Evolutionary conservation across 345 rosid species (phyloP).

Genomic region (Turnera subulata): DNA sequence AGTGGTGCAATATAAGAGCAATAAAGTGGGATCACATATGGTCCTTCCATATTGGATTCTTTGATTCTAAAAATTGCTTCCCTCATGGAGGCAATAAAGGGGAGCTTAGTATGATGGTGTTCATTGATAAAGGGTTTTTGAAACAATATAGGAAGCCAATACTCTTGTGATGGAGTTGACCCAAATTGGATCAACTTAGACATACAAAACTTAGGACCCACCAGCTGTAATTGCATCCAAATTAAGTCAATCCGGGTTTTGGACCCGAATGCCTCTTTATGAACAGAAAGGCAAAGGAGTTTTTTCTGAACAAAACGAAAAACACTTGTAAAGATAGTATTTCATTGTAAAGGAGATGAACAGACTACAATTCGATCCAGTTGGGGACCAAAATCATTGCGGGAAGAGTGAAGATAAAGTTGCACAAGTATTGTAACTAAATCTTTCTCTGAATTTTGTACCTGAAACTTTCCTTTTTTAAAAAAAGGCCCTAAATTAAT

Average conservation of each 20-base stretch:
- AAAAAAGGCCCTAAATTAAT: no score
- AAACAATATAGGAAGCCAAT: not conserved
- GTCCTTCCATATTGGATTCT: conserved; percentile 23
- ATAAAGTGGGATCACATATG: not conserved
- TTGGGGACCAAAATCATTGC: no score
- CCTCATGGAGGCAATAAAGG: conserved; percentile 34
- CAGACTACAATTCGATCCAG: no score
- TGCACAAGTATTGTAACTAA: no score
- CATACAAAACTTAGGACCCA: not conserved
- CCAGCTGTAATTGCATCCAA: not conserved
- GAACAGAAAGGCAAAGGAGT: no score
- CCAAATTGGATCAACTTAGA: not conserved
- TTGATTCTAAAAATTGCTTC: conserved; percentile 24
- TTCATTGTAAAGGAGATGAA: no score
- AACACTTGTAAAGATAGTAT: no score
- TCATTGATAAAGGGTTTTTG: conserved; percentile 6
- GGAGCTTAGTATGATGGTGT: conserved; percentile 23
- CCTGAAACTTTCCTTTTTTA: no score
- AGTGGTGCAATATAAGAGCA: conserved; percentile 7
- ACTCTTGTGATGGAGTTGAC: conserved; percentile 29
- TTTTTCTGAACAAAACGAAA: not conserved
- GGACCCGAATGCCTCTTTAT: not conserved
- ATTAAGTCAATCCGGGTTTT: conserved; percentile 24
- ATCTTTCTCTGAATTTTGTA: no score
- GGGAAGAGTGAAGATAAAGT: no score